Conservation (phyloP, 2,329 filamentous ascomycete species). For the Colletotrichum eleusines region DNA sequence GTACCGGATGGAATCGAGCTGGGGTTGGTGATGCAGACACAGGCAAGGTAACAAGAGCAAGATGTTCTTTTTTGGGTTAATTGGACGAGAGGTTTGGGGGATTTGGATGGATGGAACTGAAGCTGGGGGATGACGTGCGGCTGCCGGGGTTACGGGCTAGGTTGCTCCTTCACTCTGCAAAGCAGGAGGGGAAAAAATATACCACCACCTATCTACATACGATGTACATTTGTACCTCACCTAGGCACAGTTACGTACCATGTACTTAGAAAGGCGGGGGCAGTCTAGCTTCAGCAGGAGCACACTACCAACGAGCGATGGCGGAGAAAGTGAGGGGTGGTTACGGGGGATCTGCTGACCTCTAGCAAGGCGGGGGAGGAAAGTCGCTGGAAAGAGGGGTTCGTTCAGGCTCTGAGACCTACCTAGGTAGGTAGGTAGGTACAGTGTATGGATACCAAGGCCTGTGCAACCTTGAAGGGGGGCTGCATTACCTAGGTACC, state of each 20-base stretch:
- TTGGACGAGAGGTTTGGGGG: background rate
- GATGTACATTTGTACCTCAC: no score
- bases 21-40: slow-evolving; percentile 10
- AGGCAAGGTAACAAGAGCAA: background rate
- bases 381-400: slow-evolving; percentile 21
- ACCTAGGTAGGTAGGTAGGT: no score
- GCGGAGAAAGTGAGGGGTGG: slow-evolving; percentile 16
- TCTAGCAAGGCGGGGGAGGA: slow-evolving; percentile 26
- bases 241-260: background rate
- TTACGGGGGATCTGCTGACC: slow-evolving; percentile 19
- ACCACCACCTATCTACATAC: background rate
- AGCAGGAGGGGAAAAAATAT: background rate
- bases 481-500: no score
- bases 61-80: slow-evolving; percentile 11
- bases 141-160: slow-evolving; percentile 34
- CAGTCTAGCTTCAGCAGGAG: slow-evolving; percentile 1
- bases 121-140: slow-evolving; percentile 37
- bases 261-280: background rate
- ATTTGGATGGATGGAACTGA: background rate
- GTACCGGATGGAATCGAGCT: background rate
- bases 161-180: slow-evolving; percentile 5
- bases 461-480: no score
- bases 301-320: background rate
- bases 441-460: no score
- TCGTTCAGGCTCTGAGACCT: no score